Evolutionary conservation across 805 yeast genomes (phyloP).

Genomic region (Teunomyces tritomae): DNA sequence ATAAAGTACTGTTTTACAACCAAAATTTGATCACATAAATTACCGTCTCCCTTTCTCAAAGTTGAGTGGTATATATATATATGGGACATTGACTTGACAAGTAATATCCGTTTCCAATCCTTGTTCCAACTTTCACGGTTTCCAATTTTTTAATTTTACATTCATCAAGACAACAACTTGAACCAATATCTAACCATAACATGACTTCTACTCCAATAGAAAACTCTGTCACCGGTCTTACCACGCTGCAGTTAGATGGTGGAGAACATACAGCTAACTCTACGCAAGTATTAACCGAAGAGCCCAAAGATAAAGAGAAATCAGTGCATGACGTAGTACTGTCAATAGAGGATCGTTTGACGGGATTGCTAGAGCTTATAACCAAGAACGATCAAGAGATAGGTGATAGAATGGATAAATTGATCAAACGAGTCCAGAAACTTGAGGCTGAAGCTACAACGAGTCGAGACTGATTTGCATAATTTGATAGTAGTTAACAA

Average conservation of each 20-base stretch:
- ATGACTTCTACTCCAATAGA: slow-evolving; percentile 3
- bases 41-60: background rate
- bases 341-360: slow-evolving; percentile 27
- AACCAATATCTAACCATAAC: background rate
- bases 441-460: slow-evolving; percentile 6
- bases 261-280: slow-evolving; percentile 18
- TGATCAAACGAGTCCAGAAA: slow-evolving; percentile 18
- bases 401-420: slow-evolving; percentile 21
- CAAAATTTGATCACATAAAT: no score
- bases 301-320: background rate
- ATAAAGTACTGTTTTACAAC: no score
- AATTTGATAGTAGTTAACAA: no score
- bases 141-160: no score
- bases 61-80: background rate
- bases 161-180: background rate
- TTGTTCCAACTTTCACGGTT: no score
- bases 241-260: slow-evolving; percentile 32
- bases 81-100: no score
- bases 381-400: slow-evolving; percentile 29
- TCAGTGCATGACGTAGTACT: slow-evolving; percentile 34
- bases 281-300: slow-evolving; percentile 1
- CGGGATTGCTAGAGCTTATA: slow-evolving; percentile 18
- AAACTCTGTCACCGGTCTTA: slow-evolving; percentile 23
- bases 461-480: no score
- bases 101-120: no score